Evolutionary conservation across 2,329 filamentous ascomycete genomes (phyloP), one percentile per base, ranked within the genome.

Genomic region (Aspergillus unguis): DNA sequence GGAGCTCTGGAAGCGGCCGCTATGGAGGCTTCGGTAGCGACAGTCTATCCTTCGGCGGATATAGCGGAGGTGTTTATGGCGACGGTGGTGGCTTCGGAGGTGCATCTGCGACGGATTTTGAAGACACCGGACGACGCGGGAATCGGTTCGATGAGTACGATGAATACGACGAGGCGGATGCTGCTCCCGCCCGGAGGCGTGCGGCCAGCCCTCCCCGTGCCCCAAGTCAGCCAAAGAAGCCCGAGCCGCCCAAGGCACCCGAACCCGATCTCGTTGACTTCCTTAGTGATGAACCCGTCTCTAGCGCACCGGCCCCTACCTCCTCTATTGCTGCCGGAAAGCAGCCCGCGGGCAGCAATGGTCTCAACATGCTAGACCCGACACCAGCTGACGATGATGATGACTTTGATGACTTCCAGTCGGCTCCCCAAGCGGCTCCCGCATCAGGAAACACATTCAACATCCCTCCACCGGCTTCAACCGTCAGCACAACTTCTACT

Each of bases 91-190:
- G 92, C 11, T 96, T 95, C 64, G 90, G 92, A 38, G 91, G 92
- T 2, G 84, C 90, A 65, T 71, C 80, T 23, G 83, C 80, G 17
- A 17, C 17, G 61, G 87, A 90, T 47, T 95, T 87, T 74, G 80
- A 84, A 53, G 85, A 89, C 61, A 74, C 79, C 25, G 75, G 83
- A 32, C 69, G 72, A 53, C 78, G 85, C 53, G 77, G 80, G 50
- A 91, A 95, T 59, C 83, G 86, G 59, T 99, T 96, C 62, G 92
- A 97, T 62, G 94, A 96, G 72, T 99, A 99, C 65, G 92, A 99
- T 67, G 94, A 99, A 72, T 92, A 87, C 65, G 92, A 97, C 51
- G 94, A 96, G 64, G 90, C 81, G 37, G 78, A 80, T 44, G 74
- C 74, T 45, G 70, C 78, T 47, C 75, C 81, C 53, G 73, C 82